These are phyloP conservation scores for Cercospora brassicicola DNA, from an alignment of 2,329 filamentous ascomycete genomes.

Conservation along the genomic window DNA sequence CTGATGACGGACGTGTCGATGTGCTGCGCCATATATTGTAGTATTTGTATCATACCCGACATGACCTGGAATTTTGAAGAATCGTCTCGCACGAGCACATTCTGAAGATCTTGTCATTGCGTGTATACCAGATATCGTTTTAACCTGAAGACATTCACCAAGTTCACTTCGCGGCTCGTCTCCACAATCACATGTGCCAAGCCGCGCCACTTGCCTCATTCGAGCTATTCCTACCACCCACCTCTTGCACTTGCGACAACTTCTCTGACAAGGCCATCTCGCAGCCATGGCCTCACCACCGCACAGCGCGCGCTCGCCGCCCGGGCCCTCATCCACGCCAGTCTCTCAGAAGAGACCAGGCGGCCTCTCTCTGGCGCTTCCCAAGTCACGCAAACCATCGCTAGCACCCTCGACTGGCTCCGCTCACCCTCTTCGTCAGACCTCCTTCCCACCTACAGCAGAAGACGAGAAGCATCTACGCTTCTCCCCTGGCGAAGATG, in stretches of 20 bases:
- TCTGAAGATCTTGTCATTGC: background rate
- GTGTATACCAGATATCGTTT: background rate
- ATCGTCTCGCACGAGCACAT: background rate
- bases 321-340: constrained; percentile 27
- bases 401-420: constrained; percentile 55
- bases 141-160: background rate
- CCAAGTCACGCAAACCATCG: constrained; percentile 70
- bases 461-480: constrained; percentile 19
- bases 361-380: constrained; percentile 56
- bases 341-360: constrained; percentile 59
- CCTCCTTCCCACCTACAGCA: constrained; percentile 67
- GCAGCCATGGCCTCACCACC: constrained; percentile 31
- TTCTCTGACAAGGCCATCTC: constrained; percentile 6
- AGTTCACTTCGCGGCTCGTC: background rate
- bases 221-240: background rate
- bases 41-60: background rate
- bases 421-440: constrained; percentile 72
- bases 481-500: constrained; percentile 35
- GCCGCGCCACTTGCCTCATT: constrained; percentile 1
- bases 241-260: background rate
- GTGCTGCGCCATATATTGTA: constrained; percentile 1
- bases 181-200: constrained; percentile 6
- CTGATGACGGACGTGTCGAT: background rate
- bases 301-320: constrained; percentile 29
- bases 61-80: background rate